These are phyloP conservation scores for Trichoderma sp. DNA, from an alignment of 2,329 filamentous ascomycete genomes.

Conservation along the genomic window DNA sequence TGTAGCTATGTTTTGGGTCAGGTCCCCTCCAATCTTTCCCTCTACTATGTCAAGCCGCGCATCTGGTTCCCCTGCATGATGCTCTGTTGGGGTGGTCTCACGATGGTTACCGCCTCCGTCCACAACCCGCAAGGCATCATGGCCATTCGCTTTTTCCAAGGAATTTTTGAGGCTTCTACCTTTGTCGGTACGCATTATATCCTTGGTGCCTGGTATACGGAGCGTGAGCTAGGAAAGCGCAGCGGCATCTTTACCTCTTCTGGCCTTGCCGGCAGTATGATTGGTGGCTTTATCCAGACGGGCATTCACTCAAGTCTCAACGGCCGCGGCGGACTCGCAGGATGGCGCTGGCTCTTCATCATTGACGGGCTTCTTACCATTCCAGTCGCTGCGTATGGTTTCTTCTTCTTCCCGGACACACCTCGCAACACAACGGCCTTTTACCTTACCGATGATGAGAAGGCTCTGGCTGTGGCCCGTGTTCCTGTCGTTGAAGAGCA, in stretches of 20 bases:
- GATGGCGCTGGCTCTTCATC: conserved; percentile 71
- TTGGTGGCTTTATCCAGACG: conserved; percentile 57
- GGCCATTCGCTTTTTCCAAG: conserved; percentile 42
- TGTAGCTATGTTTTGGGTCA: conserved; percentile 52
- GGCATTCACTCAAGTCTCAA: conserved; percentile 53
- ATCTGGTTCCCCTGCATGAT: conserved; percentile 64
- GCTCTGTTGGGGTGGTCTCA: conserved; percentile 61
- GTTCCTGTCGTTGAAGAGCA: conserved; percentile 39
- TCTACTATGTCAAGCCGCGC: conserved; percentile 63
- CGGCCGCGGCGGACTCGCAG: conserved; percentile 53
- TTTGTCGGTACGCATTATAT: conserved; percentile 44
- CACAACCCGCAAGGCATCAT: conserved; percentile 38
- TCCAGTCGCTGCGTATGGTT: conserved; percentile 36
- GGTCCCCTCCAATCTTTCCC: conserved; percentile 58
- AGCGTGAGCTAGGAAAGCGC: conserved; percentile 60
- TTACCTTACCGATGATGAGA: conserved; percentile 46
- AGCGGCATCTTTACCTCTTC: conserved; percentile 62
- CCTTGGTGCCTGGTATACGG: conserved; percentile 57
- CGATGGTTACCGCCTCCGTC: conserved; percentile 51
- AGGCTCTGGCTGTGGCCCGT: conserved; percentile 42
- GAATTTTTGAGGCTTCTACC: conserved; percentile 39
- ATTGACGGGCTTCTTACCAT: conserved; percentile 58
- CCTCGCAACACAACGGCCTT: conserved; percentile 47
- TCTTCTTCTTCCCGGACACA: conserved; percentile 40
- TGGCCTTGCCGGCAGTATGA: conserved; percentile 54